A percentile compares a stretch with the other conserved stretches of the same genome.
phyloP scores from a whole-genome alignment of 176 grass and related monocot species.

The Cocos nucifera region DNA sequence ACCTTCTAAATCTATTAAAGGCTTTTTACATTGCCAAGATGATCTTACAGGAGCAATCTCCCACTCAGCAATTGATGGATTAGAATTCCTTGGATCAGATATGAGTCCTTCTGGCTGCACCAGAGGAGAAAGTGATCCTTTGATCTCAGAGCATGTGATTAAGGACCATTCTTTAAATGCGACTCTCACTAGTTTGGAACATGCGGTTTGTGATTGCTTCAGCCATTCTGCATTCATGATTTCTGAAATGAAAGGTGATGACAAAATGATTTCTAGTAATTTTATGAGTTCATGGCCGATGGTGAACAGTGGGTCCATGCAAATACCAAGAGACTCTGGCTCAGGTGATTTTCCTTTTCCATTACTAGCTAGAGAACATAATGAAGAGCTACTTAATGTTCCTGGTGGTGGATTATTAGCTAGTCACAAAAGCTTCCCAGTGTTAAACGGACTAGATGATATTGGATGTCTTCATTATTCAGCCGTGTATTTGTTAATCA shows the following conservation, averaged over 20 bases:
- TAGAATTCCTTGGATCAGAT: slow-evolving; percentile 26
- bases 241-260: slow-evolving; percentile 15
- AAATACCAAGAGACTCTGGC: slow-evolving; percentile 4
- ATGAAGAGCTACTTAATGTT: slow-evolving; percentile 7
- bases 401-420: slow-evolving; percentile 5
- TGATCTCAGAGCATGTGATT: slow-evolving; percentile 21
- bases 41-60: slow-evolving; percentile 17
- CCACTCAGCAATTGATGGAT: slow-evolving; percentile 19
- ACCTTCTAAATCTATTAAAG: slow-evolving; percentile 11
- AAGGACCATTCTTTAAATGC: slow-evolving; percentile 19
- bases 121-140: slow-evolving; percentile 24
- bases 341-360: not conserved
- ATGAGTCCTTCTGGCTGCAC: slow-evolving; percentile 24
- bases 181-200: slow-evolving; percentile 23
- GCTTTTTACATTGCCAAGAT: slow-evolving; percentile 8
- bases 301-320: slow-evolving; percentile 7
- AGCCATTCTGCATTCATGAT: not conserved
- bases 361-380: slow-evolving; percentile 14
- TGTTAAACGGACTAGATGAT: slow-evolving; percentile 7
- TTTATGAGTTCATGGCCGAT: slow-evolving; percentile 15
- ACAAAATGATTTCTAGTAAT: slow-evolving; percentile 4
- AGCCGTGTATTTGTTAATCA: not conserved
- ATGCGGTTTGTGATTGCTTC: slow-evolving; percentile 5
- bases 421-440: not conserved
- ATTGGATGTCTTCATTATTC: slow-evolving; percentile 1